Evolutionary conservation across 495 filamentous ascomycete species (phyloP).

Genomic region (Aspergillus olivimuriae): DNA sequence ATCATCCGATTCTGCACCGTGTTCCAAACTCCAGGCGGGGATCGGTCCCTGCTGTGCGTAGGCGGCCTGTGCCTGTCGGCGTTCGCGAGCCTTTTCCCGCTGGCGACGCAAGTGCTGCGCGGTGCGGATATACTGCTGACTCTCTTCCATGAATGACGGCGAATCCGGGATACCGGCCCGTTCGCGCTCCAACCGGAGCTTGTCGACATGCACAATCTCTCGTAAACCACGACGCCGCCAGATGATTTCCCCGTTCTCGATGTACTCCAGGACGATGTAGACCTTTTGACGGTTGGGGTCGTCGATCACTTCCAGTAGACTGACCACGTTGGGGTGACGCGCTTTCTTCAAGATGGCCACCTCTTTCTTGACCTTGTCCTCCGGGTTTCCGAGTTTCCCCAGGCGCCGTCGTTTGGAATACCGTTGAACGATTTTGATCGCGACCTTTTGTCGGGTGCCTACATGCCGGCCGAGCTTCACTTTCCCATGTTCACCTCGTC

Average conservation of each 20-base stretch:
- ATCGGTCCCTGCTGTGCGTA: slow-evolving; percentile 37
- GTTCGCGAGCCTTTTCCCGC: slow-evolving; percentile 51
- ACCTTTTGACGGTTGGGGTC: slow-evolving; percentile 94
- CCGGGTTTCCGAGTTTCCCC: slow-evolving; percentile 67
- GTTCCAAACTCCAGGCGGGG: slow-evolving; percentile 71
- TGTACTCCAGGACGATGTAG: slow-evolving; percentile 93
- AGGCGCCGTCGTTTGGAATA: slow-evolving; percentile 86
- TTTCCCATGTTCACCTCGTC: slow-evolving; percentile 92
- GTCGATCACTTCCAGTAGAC: slow-evolving; percentile 93
- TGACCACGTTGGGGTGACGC: slow-evolving; percentile 90
- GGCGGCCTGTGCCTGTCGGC: slow-evolving; percentile 44
- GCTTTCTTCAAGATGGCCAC: slow-evolving; percentile 98
- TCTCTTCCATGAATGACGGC: slow-evolving; percentile 48
- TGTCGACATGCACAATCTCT: slow-evolving; percentile 76
- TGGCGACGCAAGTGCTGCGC: slow-evolving; percentile 49
- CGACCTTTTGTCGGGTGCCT: slow-evolving; percentile 71
- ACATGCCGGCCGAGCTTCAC: slow-evolving; percentile 87
- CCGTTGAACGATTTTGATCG: slow-evolving; percentile 97
- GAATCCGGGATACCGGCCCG: slow-evolving; percentile 52
- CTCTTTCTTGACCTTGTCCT: slow-evolving; percentile 93
- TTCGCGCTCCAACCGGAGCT: slow-evolving; percentile 67
- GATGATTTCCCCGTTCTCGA: slow-evolving; percentile 85
- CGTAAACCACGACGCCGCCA: slow-evolving; percentile 83
- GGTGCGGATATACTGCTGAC: slow-evolving; percentile 53
- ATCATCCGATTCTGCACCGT: slow-evolving; percentile 61